Conservation (phyloP, 2,329 filamentous ascomycete genomes). For the Didymella arachidicola region DNA sequence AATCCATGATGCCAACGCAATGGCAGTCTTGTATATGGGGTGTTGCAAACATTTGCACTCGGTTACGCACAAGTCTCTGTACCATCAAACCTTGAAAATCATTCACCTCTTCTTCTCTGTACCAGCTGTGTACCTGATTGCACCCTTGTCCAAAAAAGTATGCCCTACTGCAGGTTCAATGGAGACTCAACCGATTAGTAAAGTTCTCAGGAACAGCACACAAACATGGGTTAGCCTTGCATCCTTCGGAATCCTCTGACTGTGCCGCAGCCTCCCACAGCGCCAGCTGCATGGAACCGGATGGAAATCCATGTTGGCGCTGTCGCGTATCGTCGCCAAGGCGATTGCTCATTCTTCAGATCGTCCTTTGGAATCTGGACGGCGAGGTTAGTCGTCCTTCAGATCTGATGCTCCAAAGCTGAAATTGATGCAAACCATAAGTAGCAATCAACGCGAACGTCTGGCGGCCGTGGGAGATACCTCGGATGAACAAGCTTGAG, state of each 20-base stretch:
- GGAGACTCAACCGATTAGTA: constrained; percentile 2
- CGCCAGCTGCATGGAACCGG: constrained; percentile 7
- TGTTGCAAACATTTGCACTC: too few species aligned
- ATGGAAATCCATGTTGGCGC: constrained; percentile 3
- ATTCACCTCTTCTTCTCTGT: background rate
- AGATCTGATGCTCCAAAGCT: background rate
- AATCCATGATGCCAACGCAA: too few species aligned
- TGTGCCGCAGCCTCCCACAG: background rate
- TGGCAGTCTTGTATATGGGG: too few species aligned
- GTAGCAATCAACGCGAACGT: too few species aligned
- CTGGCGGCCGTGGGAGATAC: too few species aligned
- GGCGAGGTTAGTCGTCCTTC: background rate
- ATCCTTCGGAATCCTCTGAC: constrained; percentile 3
- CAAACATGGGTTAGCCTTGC: constrained; percentile 3
- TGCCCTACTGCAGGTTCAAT: constrained; percentile 5
- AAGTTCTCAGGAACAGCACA: background rate
- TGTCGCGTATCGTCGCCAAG: constrained; percentile 5
- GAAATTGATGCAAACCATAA: too few species aligned
- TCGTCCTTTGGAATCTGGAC: background rate
- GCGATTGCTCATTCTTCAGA: background rate
- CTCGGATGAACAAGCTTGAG: too few species aligned
- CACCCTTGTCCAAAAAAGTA: background rate
- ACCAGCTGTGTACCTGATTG: background rate
- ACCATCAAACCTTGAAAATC: too few species aligned
- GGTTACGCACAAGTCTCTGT: too few species aligned